phyloP scores from a whole-genome alignment of 2,329 filamentous ascomycete genomes.

The Xylariales sp. region DNA sequence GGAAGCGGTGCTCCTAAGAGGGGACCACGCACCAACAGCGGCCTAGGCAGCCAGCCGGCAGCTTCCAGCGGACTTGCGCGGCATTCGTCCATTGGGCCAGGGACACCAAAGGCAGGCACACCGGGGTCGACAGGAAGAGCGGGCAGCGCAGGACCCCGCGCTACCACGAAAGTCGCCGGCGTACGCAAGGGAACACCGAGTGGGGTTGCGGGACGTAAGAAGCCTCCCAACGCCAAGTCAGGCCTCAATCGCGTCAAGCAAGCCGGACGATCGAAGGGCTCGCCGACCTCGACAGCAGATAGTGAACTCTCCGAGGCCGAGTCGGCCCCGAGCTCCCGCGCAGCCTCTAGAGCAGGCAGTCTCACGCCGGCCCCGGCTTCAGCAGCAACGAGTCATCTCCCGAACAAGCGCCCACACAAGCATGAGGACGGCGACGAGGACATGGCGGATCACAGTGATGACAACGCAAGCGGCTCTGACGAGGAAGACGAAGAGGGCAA shows the following conservation, averaged over 20 bases:
- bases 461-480: slow-evolving; percentile 48
- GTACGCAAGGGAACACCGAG: slow-evolving; percentile 39
- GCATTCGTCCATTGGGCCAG: slow-evolving; percentile 59
- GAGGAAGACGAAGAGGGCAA: slow-evolving; percentile 72
- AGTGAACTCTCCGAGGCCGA: slow-evolving; percentile 63
- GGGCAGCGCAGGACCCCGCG: slow-evolving; percentile 57
- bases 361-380: slow-evolving; percentile 23
- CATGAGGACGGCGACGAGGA: slow-evolving; percentile 24
- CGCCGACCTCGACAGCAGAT: slow-evolving; percentile 58
- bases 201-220: slow-evolving; percentile 28
- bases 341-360: slow-evolving; percentile 31
- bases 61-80: slow-evolving; percentile 56
- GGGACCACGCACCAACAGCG: slow-evolving; percentile 43
- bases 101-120: slow-evolving; percentile 49
- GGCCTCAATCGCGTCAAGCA: slow-evolving; percentile 59
- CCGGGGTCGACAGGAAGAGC: slow-evolving; percentile 38
- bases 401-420: slow-evolving; percentile 12
- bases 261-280: slow-evolving; percentile 48
- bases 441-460: slow-evolving; percentile 33
- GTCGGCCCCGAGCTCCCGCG: slow-evolving; percentile 48
- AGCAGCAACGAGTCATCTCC: slow-evolving; percentile 8
- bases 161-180: slow-evolving; percentile 40
- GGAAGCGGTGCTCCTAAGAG: slow-evolving; percentile 44
- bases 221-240: slow-evolving; percentile 44
- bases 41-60: slow-evolving; percentile 41